Evolutionary conservation across 2,329 filamentous ascomycete genomes (phyloP).

Genomic region (Furcasterigmium furcatum): DNA sequence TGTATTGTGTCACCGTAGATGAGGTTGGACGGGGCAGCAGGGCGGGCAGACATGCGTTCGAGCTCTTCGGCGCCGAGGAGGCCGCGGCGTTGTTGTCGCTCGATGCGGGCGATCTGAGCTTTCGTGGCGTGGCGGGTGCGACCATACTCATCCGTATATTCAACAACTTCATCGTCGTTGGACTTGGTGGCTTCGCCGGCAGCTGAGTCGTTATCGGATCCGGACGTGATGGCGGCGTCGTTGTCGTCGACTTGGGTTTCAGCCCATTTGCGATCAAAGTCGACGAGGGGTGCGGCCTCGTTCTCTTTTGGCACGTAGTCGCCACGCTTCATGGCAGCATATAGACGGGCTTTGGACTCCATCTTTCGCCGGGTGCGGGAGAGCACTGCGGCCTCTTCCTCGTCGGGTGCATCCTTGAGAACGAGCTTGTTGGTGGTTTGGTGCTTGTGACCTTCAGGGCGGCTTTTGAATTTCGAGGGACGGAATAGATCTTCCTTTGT

Average conservation of each 20-base stretch:
- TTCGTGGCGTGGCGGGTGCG: slow-evolving; percentile 72
- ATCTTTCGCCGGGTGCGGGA: slow-evolving; percentile 75
- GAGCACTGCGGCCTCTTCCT: slow-evolving; percentile 64
- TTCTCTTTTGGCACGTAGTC: slow-evolving; percentile 70
- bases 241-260: slow-evolving; percentile 53
- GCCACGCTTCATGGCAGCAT: slow-evolving; percentile 88
- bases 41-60: slow-evolving; percentile 66
- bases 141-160: slow-evolving; percentile 91
- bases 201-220: slow-evolving; percentile 29
- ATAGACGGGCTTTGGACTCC: slow-evolving; percentile 85
- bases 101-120: slow-evolving; percentile 62
- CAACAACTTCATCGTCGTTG: slow-evolving; percentile 61
- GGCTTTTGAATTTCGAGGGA: slow-evolving; percentile 48
- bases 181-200: slow-evolving; percentile 32
- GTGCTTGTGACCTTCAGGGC: slow-evolving; percentile 29
- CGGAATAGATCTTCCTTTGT: neutral
- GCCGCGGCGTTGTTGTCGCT: slow-evolving; percentile 51
- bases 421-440: slow-evolving; percentile 37
- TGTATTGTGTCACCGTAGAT: slow-evolving; percentile 89
- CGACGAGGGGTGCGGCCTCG: slow-evolving; percentile 68
- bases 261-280: slow-evolving; percentile 96
- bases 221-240: slow-evolving; percentile 54
- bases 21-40: slow-evolving; percentile 62
- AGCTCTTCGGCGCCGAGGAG: slow-evolving; percentile 57
- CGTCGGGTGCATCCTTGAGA: slow-evolving; percentile 49